A percentile compares a stretch with the other conserved stretches of the same genome.
Evolutionary conservation across 179 eudicot genomes (phyloP).

Genomic region (Beta lomatogona): DNA sequence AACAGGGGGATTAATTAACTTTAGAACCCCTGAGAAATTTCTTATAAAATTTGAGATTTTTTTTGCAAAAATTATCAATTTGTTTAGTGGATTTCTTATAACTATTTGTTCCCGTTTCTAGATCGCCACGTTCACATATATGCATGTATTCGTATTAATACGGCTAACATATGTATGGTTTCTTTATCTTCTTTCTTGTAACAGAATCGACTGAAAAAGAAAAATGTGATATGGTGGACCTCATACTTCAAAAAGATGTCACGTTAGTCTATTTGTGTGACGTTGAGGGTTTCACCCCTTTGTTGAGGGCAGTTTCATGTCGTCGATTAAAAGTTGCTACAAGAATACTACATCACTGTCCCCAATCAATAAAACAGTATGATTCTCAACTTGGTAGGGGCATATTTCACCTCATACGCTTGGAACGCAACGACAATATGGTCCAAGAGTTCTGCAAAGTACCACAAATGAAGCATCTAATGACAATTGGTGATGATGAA

Average conservation of each 20-base stretch:
- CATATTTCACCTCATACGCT: not conserved
- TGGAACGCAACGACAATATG: no score
- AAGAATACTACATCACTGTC: not conserved
- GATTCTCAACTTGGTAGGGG: not conserved
- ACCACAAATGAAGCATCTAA: not conserved
- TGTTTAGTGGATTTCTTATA: no score
- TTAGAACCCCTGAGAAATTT: no score
- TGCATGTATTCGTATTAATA: no score
- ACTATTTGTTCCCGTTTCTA: no score
- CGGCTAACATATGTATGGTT: no score
- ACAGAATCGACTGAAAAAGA: not conserved
- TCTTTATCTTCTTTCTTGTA: no score
- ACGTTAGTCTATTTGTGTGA: not conserved
- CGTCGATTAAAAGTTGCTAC: not conserved
- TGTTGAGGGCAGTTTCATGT: not conserved
- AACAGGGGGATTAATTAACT: no score
- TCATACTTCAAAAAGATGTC: not conserved
- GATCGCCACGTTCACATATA: no score
- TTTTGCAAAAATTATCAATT: no score
- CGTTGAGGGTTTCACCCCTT: not conserved
- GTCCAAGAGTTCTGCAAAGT: not conserved
- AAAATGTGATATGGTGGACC: not conserved
- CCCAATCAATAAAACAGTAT: not conserved
- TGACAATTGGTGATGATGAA: not conserved
- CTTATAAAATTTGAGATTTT: no score